Conservation (phyloP, 2,329 filamentous ascomycete species). For the Xylariales sp. region DNA sequence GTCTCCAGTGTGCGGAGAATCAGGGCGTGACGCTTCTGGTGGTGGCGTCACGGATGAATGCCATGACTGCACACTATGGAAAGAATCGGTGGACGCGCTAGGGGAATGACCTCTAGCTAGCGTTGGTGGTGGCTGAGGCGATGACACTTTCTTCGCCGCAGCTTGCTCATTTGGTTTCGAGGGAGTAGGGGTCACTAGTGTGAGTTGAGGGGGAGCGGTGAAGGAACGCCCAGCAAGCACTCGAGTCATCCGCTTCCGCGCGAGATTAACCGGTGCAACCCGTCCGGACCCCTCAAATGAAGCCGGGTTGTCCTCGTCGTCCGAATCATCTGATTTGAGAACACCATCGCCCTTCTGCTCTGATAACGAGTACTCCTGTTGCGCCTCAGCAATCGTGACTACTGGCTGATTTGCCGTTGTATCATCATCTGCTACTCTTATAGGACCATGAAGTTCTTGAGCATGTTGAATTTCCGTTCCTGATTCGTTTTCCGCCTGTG, state of each 20-base stretch:
- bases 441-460: background rate
- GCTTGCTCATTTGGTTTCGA: conserved; percentile 45
- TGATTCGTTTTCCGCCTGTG: background rate
- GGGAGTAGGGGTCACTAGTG: conserved; percentile 56
- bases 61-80: conserved; percentile 66
- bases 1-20: conserved; percentile 49
- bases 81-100: conserved; percentile 62
- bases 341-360: conserved; percentile 1
- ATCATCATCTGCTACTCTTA: background rate
- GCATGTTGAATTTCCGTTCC: background rate
- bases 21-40: conserved; percentile 58
- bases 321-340: conserved; percentile 17
- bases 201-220: conserved; percentile 56
- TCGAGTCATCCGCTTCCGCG: conserved; percentile 47
- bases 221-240: conserved; percentile 52
- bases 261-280: conserved; percentile 45
- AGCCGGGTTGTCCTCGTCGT: conserved; percentile 37
- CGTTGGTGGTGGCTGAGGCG: conserved; percentile 40
- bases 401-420: background rate
- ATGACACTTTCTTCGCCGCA: conserved; percentile 37
- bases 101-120: conserved; percentile 56
- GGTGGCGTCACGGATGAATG: conserved; percentile 58
- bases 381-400: background rate
- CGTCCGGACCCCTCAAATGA: conserved; percentile 48
- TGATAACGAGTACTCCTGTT: background rate